phyloP scores from a whole-genome alignment of 176 grass and related monocot genomes.

The Neostapfia colusana region DNA sequence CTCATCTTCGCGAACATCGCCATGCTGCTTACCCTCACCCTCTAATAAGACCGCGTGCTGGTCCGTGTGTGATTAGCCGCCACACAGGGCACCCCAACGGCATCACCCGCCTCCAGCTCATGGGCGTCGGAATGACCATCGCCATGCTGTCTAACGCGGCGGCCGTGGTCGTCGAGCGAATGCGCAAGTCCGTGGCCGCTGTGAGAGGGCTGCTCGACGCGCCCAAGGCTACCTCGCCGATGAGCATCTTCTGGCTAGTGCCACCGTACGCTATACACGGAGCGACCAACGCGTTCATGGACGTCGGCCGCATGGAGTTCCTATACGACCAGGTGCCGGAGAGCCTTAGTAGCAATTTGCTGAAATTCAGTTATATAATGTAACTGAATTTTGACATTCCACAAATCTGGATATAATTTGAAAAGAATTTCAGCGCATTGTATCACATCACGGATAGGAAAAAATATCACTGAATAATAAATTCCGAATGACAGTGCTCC shows the following conservation, averaged over 20 bases:
- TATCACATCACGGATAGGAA: too few species aligned
- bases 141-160: slow-evolving; percentile 52
- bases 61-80: slow-evolving; percentile 51
- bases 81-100: slow-evolving; percentile 57
- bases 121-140: slow-evolving; percentile 71
- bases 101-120: slow-evolving; percentile 80
- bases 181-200: slow-evolving; percentile 51
- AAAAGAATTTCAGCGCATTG: too few species aligned
- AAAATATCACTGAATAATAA: too few species aligned
- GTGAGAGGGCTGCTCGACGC: slow-evolving; percentile 53
- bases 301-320: slow-evolving; percentile 87
- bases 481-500: too few species aligned
- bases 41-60: slow-evolving; percentile 75
- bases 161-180: slow-evolving; percentile 60
- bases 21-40: slow-evolving; percentile 56
- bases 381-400: too few species aligned
- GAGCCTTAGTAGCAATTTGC: slow-evolving; percentile 89
- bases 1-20: slow-evolving; percentile 49
- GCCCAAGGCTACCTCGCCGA: slow-evolving; percentile 40
- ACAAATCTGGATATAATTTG: too few species aligned
- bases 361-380: too few species aligned
- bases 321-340: slow-evolving; percentile 85
- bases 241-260: slow-evolving; percentile 66
- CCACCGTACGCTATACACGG: slow-evolving; percentile 65
- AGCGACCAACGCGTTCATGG: slow-evolving; percentile 66